Base-by-base conservation (phyloP, 495 filamentous ascomycete genomes). In the Podospora pseudoanserina region DNA sequence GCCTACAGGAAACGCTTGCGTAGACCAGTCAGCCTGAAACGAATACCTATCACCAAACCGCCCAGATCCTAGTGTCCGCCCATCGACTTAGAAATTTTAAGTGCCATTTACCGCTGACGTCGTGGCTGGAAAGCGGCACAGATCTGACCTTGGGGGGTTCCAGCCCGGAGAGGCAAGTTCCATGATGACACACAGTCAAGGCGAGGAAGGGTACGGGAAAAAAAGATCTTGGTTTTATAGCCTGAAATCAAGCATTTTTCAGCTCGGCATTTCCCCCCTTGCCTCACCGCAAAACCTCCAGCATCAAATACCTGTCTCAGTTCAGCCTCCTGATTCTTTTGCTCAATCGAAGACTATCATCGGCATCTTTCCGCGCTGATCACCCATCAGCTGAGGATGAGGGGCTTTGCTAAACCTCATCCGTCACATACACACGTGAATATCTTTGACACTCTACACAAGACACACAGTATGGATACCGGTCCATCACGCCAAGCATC, bases 51-150 rank as follows among this genome's bases (percentile, higher is more conserved):
- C 39, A 49, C 23, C 1, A 23, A 23, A 23, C 23, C 23, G 30
- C 39, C 11, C 9, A 49, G 39, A 49, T 49, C 39, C 13, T 49
- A 49, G 39, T 49, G 39, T 49, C 39, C 39, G 39, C 9, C 39
- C 9, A 13, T 49, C 39, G 6, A 26, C 59, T 61, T 27, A 61
- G 19, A 61, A 61, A 61, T 61, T 27, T 26, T 15, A 61, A 27
- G 39, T 49, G 39, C 39, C 39, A 49, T 49, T 49, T 49, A 61
- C 59, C 59, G 28, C 23, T 61, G 59, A 61, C 59, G 59, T 13
- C 59, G 59, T 61, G 59, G 59, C 59, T 61, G 59, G 28, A 61
- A 32, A 61, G 55, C 55, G 55, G 55, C 55, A 58, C 55, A 58
- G n/a, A 26, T 58, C 55, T 58, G 7, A 58, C 55, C n/a, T 49